Conservation (phyloP, 805 yeast genomes). For the Ogataea zsoltii region DNA sequence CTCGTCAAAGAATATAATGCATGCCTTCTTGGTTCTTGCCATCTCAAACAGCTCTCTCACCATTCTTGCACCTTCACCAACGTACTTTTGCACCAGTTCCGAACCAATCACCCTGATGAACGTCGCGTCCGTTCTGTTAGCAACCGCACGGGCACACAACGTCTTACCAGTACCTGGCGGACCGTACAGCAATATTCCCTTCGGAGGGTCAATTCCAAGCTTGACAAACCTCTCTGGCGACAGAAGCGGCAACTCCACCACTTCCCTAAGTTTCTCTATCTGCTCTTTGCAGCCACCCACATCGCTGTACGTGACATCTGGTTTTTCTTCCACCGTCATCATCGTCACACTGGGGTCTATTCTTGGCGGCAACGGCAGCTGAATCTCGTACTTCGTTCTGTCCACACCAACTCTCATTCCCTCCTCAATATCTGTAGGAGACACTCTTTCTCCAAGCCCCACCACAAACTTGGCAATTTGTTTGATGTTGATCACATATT, state of each 20-base stretch:
- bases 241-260: conserved; percentile 88
- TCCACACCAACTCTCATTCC: conserved; percentile 99
- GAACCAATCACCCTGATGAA: conserved; percentile 98
- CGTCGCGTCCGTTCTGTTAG: conserved; percentile 98
- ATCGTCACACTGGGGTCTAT: conserved; percentile 97
- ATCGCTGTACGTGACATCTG: conserved; percentile 97
- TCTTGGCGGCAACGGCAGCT: conserved; percentile 95
- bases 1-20: conserved; percentile 97
- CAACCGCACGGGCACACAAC: conserved; percentile 97
- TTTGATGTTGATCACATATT: conserved; percentile 94
- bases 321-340: conserved; percentile 99
- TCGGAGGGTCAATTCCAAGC: conserved; percentile 98
- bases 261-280: conserved; percentile 94
- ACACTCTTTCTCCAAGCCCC: conserved; percentile 92
- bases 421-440: conserved; percentile 98
- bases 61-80: conserved; percentile 99
- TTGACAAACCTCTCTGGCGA: conserved; percentile 97
- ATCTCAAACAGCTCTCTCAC: conserved; percentile 97
- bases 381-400: conserved; percentile 94
- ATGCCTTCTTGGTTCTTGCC: conserved; percentile 98
- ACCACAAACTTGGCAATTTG: conserved; percentile 98
- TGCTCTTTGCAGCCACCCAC: conserved; percentile 99
- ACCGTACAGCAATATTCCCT: conserved; percentile 93
- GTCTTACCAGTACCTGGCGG: conserved; percentile 99
- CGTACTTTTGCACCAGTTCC: conserved; percentile 96